A percentile compares a stretch with the other conserved stretches of the same genome.
Conservation (phyloP, 169 alveolate species). For the Plasmodium adleri region DNA sequence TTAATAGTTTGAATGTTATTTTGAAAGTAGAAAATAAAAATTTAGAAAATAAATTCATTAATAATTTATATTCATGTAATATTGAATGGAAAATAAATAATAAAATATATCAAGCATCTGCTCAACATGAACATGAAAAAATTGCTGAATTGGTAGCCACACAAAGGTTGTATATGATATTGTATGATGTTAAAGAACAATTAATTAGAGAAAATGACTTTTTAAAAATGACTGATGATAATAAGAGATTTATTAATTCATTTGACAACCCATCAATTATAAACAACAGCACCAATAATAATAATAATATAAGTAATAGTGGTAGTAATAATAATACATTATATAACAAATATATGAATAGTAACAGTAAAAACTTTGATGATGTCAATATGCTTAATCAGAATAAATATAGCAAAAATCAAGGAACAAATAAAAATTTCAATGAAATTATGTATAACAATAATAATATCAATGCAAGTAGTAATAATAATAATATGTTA, state of each 20-base stretch:
- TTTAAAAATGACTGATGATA: conserved; percentile 15
- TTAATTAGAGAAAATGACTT: conserved; percentile 41
- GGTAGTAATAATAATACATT: background rate
- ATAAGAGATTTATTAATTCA: background rate
- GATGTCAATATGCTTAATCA: background rate
- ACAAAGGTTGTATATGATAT: conserved; percentile 42
- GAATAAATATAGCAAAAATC: background rate
- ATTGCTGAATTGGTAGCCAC: conserved; percentile 67
- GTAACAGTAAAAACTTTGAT: conserved; percentile 8
- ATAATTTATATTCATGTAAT: conserved; percentile 37
- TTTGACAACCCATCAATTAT: background rate
- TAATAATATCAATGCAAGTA: background rate
- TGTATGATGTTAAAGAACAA: conserved; percentile 69
- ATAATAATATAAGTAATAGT: background rate
- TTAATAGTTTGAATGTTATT: conserved; percentile 60
- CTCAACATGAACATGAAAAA: conserved; percentile 55
- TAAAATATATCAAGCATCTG: conserved; percentile 64
- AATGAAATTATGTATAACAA: background rate
- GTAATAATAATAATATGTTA: conserved; percentile 5
- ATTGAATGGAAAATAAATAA: conserved; percentile 73
- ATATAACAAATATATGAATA: conserved; percentile 22
- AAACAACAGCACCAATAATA: background rate
- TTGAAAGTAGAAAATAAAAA: conserved; percentile 64
- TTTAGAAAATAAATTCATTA: conserved; percentile 51
- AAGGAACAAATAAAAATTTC: conserved; percentile 11